Conservation (phyloP, 148 eudicot genomes). For the Silene conica region DNA sequence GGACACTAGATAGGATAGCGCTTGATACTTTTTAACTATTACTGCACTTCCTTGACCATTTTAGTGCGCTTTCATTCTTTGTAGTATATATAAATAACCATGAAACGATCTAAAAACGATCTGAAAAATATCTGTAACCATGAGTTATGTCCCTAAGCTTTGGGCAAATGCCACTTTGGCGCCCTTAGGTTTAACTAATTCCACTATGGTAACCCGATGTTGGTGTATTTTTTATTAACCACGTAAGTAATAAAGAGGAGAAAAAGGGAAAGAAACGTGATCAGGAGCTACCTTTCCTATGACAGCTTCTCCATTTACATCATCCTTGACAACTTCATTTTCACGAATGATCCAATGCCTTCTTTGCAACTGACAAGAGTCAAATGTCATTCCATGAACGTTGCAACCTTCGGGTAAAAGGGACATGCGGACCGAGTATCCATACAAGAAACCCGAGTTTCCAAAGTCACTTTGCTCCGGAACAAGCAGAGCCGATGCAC, state of each 20-base stretch:
- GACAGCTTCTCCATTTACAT: constrained; percentile 68
- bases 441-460: constrained; percentile 34
- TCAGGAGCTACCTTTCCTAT: constrained; percentile 64
- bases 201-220: too few relatives aligned
- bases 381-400: constrained; percentile 42
- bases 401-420: constrained; percentile 74
- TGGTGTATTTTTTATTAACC: too few relatives aligned
- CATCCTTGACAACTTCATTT: constrained; percentile 39
- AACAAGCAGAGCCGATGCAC: constrained; percentile 79
- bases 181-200: too few relatives aligned
- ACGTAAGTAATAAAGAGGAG: background rate
- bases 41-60: too few relatives aligned
- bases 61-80: too few relatives aligned
- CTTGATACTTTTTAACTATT: too few relatives aligned
- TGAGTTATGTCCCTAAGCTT: too few relatives aligned
- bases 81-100: too few relatives aligned
- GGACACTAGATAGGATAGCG: too few relatives aligned
- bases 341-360: constrained; percentile 75
- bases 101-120: too few relatives aligned
- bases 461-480: constrained; percentile 61
- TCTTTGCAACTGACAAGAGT: constrained; percentile 78
- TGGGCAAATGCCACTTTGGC: too few relatives aligned
- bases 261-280: background rate
- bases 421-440: constrained; percentile 84
- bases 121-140: too few relatives aligned